phyloP scores from a whole-genome alignment of 768 basidiomycete species.

The Xerocomellus amylosporus region DNA sequence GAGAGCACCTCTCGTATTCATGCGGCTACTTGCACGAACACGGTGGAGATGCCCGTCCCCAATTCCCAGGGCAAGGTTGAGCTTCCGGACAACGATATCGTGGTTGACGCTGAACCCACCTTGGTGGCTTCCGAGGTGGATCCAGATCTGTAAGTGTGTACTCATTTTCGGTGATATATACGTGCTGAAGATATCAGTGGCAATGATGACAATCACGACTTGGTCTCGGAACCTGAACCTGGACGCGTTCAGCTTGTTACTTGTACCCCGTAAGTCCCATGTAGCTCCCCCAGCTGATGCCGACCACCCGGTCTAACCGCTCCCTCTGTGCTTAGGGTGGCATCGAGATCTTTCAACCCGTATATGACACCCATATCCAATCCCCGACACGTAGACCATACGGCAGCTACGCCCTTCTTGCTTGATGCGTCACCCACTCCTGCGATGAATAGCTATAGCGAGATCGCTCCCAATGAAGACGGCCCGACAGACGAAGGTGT shows the following conservation, averaged over 20 bases:
- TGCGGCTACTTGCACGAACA: neutral
- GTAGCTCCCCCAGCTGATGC: neutral
- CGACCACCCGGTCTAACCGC: neutral
- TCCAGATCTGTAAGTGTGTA: slow-evolving; percentile 10
- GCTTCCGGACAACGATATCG: neutral
- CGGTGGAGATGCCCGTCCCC: neutral
- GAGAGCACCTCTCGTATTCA: neutral
- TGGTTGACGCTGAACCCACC: neutral
- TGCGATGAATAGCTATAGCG: neutral
- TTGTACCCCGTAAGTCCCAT: slow-evolving; percentile 22
- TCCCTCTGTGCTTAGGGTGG: slow-evolving; percentile 7
- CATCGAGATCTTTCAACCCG: slow-evolving; percentile 18
- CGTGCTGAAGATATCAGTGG: neutral
- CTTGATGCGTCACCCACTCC: slow-evolving; percentile 7
- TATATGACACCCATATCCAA: slow-evolving; percentile 30
- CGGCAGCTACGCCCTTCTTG: neutral
- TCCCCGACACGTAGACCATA: slow-evolving; percentile 9
- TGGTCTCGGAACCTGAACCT: neutral
- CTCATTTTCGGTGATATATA: neutral
- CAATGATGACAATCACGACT: neutral
- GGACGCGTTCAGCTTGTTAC: neutral
- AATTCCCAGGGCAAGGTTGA: neutral
- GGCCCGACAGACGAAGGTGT: neutral
- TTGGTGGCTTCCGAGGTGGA: neutral
- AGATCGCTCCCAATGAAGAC: neutral